These are phyloP conservation scores for Craspedostauros australis DNA, from an alignment of 108 stramenopile species.

Conservation along the genomic window DNA sequence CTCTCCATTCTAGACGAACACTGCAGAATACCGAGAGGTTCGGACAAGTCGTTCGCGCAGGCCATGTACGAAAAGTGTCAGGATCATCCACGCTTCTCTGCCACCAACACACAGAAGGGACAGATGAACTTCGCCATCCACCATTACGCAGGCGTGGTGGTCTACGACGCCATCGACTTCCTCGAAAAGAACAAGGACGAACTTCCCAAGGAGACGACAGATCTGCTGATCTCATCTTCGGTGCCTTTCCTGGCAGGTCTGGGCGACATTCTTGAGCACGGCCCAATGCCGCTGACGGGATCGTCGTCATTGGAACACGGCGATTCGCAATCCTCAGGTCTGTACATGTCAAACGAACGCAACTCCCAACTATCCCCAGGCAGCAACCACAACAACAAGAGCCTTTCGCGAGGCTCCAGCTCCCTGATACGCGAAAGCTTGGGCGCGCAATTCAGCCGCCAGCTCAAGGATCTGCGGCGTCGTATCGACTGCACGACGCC, in stretches of 20 bases:
- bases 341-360: slow-evolving; percentile 9
- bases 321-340: slow-evolving; percentile 8
- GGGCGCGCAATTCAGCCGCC: slow-evolving; percentile 83
- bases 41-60: slow-evolving; percentile 49
- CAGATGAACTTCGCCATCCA: slow-evolving; percentile 65
- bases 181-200: slow-evolving; percentile 92
- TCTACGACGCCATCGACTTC: slow-evolving; percentile 67
- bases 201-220: slow-evolving; percentile 76
- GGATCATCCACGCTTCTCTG: slow-evolving; percentile 36
- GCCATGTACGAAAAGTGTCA: slow-evolving; percentile 57
- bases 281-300: background rate
- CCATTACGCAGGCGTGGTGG: slow-evolving; percentile 87
- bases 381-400: background rate
- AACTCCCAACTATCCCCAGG: background rate
- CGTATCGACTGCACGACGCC: slow-evolving; percentile 91
- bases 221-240: slow-evolving; percentile 55
- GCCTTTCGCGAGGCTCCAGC: slow-evolving; percentile 15
- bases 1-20: slow-evolving; percentile 73
- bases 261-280: slow-evolving; percentile 20
- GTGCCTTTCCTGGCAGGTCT: slow-evolving; percentile 35
- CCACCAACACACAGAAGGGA: slow-evolving; percentile 47
- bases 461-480: slow-evolving; percentile 77
- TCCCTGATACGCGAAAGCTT: slow-evolving; percentile 48
- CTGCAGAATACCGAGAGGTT: slow-evolving; percentile 48
- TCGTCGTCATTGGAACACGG: slow-evolving; percentile 6